Base-by-base conservation (phyloP, 2,329 filamentous ascomycete genomes). In the Cladosporium halotolerans region DNA sequence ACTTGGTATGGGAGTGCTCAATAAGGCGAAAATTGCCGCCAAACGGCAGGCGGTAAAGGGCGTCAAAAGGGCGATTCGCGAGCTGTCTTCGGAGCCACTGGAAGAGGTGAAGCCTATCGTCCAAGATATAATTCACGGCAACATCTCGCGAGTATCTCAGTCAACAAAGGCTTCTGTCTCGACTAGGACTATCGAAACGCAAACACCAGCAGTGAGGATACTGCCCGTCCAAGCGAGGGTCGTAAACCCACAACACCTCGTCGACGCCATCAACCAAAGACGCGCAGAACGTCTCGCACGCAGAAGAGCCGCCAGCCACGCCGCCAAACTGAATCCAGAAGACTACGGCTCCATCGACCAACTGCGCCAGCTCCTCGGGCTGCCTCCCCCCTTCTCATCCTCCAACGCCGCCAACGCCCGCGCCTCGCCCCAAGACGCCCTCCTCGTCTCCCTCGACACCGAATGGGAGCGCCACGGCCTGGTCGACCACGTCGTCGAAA, bases 391-490 rank as follows among this genome's bases (percentile, higher is more conserved):
- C 5, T 23, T 36, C 31, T 23, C 47, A 6, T 18, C 47, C 7
- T 18, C 23, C 9, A 19, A 38, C 3, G n/a, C 28, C 3, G 14
- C 23, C 16, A 16, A 18, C 19, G 13, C 36, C 16, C 4, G 7
- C 9, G 28, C 13, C 16, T 2, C 36, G 8, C 51, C 51, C 2
- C 13, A 47, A 38, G 51, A 53, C 14, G 51, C 51, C 19, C 31
- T 92, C 1, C 85, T 95, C 57, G 73, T 95, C 51, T 83, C 80
- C 57, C 75, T 96, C 41, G 92, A 96, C 61, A 74, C 95, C 16
- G 91, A 97, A 68, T 82, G 83, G 2, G 86, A 85, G 55, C 90
- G 96, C 66, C 71, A 72, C 23, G 75, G 80, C 46, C 78, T 57
- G 28, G 81, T 16, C 72, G 76, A 45, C 72, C 79, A 58, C 11